Evolutionary conservation across 805 yeast species (phyloP).

Genomic region (Candida corydali): DNA sequence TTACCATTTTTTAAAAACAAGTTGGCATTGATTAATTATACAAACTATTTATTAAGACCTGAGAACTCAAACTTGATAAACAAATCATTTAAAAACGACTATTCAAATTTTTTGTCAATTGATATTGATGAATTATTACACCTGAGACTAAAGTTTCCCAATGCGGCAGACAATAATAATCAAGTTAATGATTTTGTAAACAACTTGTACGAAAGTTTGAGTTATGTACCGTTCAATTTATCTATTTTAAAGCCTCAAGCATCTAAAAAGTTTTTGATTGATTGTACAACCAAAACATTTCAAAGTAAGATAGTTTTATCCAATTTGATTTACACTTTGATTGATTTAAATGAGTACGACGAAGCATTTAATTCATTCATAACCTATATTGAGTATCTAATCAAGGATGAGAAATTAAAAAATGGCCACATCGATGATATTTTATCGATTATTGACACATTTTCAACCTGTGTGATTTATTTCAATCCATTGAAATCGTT

Average conservation of each 20-base stretch:
- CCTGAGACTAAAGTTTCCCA: slow-evolving; percentile 22
- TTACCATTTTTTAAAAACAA: slow-evolving; percentile 22
- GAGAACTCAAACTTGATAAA: slow-evolving; percentile 14
- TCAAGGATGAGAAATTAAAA: slow-evolving; percentile 28
- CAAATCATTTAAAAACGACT: slow-evolving; percentile 22
- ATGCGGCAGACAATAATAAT: slow-evolving; percentile 20
- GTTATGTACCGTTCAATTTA: slow-evolving; percentile 18
- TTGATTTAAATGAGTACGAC: slow-evolving; percentile 34
- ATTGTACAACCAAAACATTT: slow-evolving; percentile 28
- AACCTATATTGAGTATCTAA: slow-evolving; percentile 30
- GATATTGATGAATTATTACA: slow-evolving; percentile 16
- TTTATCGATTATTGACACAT: slow-evolving; percentile 29
- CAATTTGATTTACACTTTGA: slow-evolving; percentile 26
- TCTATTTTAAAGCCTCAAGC: slow-evolving; percentile 17
- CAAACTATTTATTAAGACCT: slow-evolving; percentile 23
- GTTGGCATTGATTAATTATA: slow-evolving; percentile 20
- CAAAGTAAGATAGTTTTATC: slow-evolving; percentile 34
- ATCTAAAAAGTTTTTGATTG: slow-evolving; percentile 28
- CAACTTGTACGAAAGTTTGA: slow-evolving; percentile 27
- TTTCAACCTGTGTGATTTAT: slow-evolving; percentile 25
- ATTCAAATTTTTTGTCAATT: slow-evolving; percentile 18
- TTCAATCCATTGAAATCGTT: slow-evolving; percentile 36
- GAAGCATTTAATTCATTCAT: slow-evolving; percentile 42
- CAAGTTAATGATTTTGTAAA: slow-evolving; percentile 23
- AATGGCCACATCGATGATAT: slow-evolving; percentile 28